Base-by-base conservation (phyloP, 1,139 yeast species). In the Debaryomyces coudertii region DNA sequence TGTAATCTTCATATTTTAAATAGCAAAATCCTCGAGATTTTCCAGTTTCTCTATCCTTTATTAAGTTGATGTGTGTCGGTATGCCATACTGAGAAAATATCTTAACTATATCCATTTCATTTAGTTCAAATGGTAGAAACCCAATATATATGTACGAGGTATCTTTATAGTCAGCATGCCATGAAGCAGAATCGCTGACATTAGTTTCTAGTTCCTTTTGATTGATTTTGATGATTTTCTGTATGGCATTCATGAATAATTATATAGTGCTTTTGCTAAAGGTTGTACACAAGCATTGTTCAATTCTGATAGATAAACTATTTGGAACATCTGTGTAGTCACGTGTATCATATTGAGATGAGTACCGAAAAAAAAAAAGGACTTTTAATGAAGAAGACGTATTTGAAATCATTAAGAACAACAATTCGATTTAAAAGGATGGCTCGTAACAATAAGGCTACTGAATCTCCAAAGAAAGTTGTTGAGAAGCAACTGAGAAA, bases 11-110 rank as follows among this genome's bases (percentile, higher is more conserved):
- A 59, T 88, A 93, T 62, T 90, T 87, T 52, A 93, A 65, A 67
- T 84, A 90, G 5, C 87, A 95, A 71, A 85, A 89, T 6, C 96
- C 95, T 45, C 79, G 76, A 7, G 90, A 81, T 51, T 79, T 78
- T 1, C 92, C 90, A 0, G 88, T 77, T 2, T 80, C 80, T 48
- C 71, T 72, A 58, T 89, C 93, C 47, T 90, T 76, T n/a, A 82
- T 76, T 47, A 93, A 68, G 47, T 86, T 82, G 34, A 92, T 63
- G 59, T 87, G 90, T 0, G 88, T 85, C 0, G 97, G 97, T 23
- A 84, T 77, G 1, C 99, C 99, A 63, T 79, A 93, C 61, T 93
- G 98, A 4, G 97, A 87, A 61, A 93, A 93, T 33, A 92, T 80
- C 0, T 83, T 77, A 8, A 90, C 60, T 1, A 93, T 65, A 58